phyloP scores from a whole-genome alignment of 2,329 filamentous ascomycete genomes.

The Claviceps humidiphila region DNA sequence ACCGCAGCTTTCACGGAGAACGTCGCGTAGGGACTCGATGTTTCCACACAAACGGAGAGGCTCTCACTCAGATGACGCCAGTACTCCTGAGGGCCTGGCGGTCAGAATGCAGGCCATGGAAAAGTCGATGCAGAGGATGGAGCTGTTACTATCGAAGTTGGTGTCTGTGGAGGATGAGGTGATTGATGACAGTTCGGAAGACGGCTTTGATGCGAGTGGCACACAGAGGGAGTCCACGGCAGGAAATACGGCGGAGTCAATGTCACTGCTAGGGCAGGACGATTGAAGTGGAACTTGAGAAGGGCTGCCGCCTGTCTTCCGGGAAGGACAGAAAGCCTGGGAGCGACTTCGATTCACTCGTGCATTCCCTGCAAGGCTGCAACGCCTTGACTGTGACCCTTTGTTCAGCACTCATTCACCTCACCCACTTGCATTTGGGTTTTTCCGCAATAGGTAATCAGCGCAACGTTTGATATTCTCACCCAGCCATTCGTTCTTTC shows the following conservation, averaged over 20 bases:
- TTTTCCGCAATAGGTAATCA: not conserved
- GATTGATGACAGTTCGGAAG: conserved; percentile 12
- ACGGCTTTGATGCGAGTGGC: conserved; percentile 17
- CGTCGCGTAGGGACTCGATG: conserved; percentile 41
- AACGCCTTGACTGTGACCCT: not conserved
- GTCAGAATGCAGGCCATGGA: conserved; percentile 36
- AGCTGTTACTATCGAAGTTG: conserved; percentile 30
- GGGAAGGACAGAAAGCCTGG: too few species aligned
- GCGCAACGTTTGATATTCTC: not conserved
- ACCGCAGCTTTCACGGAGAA: conserved; percentile 14
- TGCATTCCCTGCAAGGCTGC: not conserved
- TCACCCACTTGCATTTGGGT: not conserved
- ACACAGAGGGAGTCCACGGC: conserved; percentile 15
- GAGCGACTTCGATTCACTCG: not conserved
- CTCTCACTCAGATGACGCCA: conserved; percentile 30
- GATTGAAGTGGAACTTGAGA: not conserved
- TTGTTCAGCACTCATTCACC: not conserved
- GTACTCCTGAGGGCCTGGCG: conserved; percentile 30
- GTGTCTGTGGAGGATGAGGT: conserved; percentile 18
- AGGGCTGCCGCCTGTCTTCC: not conserved
- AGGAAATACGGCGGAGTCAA: conserved; percentile 17
- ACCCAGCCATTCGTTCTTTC: not conserved
- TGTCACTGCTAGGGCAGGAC: conserved; percentile 12
- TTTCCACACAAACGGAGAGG: conserved; percentile 37
- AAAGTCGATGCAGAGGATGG: conserved; percentile 33